Base-by-base conservation (phyloP, 371 early-diverging fungal species). In the Apophysomyces ossiformis region DNA sequence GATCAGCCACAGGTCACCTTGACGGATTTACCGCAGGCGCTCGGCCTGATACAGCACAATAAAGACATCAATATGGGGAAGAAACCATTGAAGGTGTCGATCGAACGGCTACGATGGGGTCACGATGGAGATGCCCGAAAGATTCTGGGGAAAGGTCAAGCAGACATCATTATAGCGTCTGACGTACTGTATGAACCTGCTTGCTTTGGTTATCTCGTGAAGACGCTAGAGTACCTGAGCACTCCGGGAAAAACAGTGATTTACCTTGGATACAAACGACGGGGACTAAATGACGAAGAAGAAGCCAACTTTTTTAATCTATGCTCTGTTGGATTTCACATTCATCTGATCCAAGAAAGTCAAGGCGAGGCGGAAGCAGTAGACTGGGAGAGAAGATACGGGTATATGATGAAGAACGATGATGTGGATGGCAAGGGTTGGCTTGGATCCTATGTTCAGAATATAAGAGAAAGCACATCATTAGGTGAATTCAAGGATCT, bases 121-220 rank as follows among this genome's bases (percentile, higher is more conserved):
- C 18, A 66, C 13, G 32, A 54, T 1, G 35, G 58, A 3, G 66
- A 69, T 35, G 67, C 58, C 9, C 61, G 62, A 32, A 58, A 32
- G 1, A 58, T 70, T 15, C n/a, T 56, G 21, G 35, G 15, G 56
- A 45, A 36, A 50, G 0, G 72, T 39, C 57, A 26, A 7, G 47
- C 85, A 13, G 82, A 88, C 66, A 67, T 76, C 8, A 73, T 88
- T 1, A 67, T 88, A 21, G 87, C 86, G 0, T 86, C 87, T 0
- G 88, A 88, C 64, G 84, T 88, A 1, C 69, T 88, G 7, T 88
- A 88, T 59, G 79, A 85, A 16, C 74, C 81, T 0, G 56, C 60
- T 1, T 66, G 67, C 11, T 85, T 86, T 58, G 61, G 60, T 6
- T 12, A 58, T 0, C 63, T 88, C 1, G 73, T 88, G 26, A 47